phyloP scores from a whole-genome alignment of 140 eudicot genomes.

The Bidens hawaiensis region DNA sequence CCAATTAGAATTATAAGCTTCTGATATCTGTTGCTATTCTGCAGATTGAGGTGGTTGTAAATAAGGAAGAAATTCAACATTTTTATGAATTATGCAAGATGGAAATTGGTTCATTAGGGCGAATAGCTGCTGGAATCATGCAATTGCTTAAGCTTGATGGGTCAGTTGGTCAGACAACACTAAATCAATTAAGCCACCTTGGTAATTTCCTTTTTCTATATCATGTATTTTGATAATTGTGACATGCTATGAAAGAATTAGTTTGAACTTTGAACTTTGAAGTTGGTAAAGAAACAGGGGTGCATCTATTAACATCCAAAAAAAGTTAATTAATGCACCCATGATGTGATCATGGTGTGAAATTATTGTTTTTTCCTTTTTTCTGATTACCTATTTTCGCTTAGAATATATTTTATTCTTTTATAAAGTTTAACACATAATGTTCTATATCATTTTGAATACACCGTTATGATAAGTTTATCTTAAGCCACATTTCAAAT shows the following conservation, averaged over 20 bases:
- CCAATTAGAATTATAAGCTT: not conserved
- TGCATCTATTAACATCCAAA: too few species aligned
- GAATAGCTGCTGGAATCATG: slow-evolving; percentile 73
- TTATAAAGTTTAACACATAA: too few species aligned
- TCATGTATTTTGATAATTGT: not conserved
- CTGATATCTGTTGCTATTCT: slow-evolving; percentile 1
- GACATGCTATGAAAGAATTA: slow-evolving; percentile 6
- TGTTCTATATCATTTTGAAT: too few species aligned
- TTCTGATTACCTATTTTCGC: too few species aligned
- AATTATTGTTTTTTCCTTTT: too few species aligned
- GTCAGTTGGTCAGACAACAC: slow-evolving; percentile 66
- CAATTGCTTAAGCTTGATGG: slow-evolving; percentile 79
- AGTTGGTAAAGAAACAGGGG: not conserved
- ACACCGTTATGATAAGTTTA: too few species aligned
- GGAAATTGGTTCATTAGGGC: slow-evolving; percentile 81
- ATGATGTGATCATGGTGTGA: too few species aligned
- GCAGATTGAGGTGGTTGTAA: slow-evolving; percentile 82
- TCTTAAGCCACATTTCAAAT: too few species aligned
- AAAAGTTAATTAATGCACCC: too few species aligned
- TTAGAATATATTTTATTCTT: too few species aligned
- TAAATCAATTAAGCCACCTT: slow-evolving; percentile 63
- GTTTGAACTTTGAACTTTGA: too few species aligned
- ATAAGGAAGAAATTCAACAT: slow-evolving; percentile 77
- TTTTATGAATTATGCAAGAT: slow-evolving; percentile 63
- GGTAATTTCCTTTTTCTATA: slow-evolving; percentile 42